Evolutionary conservation across 192 early-diverging fungal genomes (phyloP), one percentile per base, ranked within the genome.

Genomic region (Coemansia sp.): DNA sequence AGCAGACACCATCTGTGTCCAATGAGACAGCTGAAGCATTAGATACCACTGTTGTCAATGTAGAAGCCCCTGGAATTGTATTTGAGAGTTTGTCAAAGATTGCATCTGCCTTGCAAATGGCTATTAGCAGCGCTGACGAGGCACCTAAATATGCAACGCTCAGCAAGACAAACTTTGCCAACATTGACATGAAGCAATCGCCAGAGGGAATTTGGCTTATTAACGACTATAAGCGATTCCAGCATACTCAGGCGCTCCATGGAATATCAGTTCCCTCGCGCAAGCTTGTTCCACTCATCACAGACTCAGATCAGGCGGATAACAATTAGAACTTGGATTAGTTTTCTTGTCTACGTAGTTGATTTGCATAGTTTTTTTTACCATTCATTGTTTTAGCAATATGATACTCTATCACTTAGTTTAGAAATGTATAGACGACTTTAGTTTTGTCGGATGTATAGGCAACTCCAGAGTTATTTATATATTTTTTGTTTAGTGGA

Each of bases 101-200:
- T 49, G 46, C 46, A 49, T 20, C 46, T n/a, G 46, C 46, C n/a
- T 49, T 49, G 46, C 46, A 49, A 49, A 49, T 49, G 46, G n/a
- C n/a, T 2, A 49, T 49, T 49, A 20, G n/a, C n/a, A 20, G 5
- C 7, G 46, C 46, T n/a, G 20, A 49, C n/a, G 46, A 18, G 6
- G 46, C 46, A 8, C 46, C 46, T n/a, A 49, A 8, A 16, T 20
- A 8, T 5, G 46, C 46, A 8, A 49, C 46, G 2, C 18, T 49
- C 46, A 49, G n/a, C n/a, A 49, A 8, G 46, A 49, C 46, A 18
- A 49, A 49, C 46, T 49, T 49, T 49, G 46, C 46, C 46, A n/a
- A 20, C n/a, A 49, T 49, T 49, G 7, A 20, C 46, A 49, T 49
- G 46, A 49, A 49, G 18, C 46, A 49, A n/a, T 49, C 46, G 16